phyloP scores from a whole-genome alignment of 371 early-diverging fungal genomes.

The Vairimorpha ceranae region DNA sequence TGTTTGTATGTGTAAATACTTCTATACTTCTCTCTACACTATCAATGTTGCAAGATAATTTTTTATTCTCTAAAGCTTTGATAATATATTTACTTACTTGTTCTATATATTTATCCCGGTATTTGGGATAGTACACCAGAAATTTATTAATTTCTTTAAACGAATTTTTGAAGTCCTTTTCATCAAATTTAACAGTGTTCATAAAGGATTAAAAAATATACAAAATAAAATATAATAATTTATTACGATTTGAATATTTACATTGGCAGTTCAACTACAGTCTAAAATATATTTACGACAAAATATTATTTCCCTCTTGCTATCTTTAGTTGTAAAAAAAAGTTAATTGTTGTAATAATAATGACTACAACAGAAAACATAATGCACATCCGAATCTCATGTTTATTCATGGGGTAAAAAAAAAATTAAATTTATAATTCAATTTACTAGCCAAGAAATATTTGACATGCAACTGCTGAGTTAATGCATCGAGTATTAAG shows the following conservation, averaged over 20 bases:
- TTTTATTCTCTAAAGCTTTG: slow-evolving; percentile 74
- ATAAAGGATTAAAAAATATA: slow-evolving; percentile 5
- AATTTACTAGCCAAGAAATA: no score
- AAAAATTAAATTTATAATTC: no score
- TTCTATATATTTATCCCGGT: slow-evolving; percentile 83
- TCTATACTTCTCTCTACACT: slow-evolving; percentile 90
- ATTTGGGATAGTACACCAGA: slow-evolving; percentile 92
- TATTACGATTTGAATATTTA: no score
- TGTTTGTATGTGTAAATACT: slow-evolving; percentile 87
- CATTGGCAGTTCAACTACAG: no score
- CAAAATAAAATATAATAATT: not conserved
- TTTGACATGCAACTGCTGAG: no score
- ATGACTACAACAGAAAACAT: not conserved
- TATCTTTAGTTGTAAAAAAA: not conserved
- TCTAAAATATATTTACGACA: not conserved
- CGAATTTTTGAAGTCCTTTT: slow-evolving; percentile 71
- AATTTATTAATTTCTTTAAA: slow-evolving; percentile 88
- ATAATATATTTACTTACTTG: slow-evolving; percentile 87
- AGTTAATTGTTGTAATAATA: not conserved
- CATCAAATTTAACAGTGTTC: slow-evolving; percentile 65
- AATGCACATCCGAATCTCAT: not conserved
- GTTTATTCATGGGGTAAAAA: slow-evolving; percentile 7
- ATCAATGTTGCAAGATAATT: slow-evolving; percentile 81
- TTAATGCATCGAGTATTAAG: no score
- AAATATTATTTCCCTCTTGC: not conserved